These are phyloP conservation scores for Santalum album DNA, from an alignment of 164 flowering plant genomes.

Conservation along the genomic window DNA sequence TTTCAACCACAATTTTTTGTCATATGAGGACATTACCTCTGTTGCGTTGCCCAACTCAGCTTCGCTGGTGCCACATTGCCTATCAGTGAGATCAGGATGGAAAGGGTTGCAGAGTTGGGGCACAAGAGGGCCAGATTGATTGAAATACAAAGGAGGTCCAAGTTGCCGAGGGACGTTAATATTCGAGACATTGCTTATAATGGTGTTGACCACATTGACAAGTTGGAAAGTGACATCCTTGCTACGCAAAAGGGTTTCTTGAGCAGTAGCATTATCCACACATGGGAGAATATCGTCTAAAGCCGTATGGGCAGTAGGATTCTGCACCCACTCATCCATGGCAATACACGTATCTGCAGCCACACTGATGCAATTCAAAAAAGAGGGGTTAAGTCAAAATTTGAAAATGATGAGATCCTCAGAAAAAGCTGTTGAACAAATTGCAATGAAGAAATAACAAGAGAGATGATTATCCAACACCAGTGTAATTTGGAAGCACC, in stretches of 20 bases:
- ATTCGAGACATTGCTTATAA: conserved; percentile 52
- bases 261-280: conserved; percentile 71
- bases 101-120: conserved; percentile 70
- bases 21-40: conserved; percentile 32
- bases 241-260: conserved; percentile 45
- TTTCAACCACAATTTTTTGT: no score
- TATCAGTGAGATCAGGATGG: conserved; percentile 22
- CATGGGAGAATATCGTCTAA: conserved; percentile 84
- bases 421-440: no score
- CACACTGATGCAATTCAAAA: conserved; percentile 36
- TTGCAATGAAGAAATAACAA: neutral
- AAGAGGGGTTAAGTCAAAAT: neutral
- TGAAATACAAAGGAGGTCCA: conserved; percentile 40
- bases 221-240: conserved; percentile 50
- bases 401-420: no score
- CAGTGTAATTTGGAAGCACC: no score
- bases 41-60: conserved; percentile 47
- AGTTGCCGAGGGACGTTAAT: conserved; percentile 31
- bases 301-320: conserved; percentile 79
- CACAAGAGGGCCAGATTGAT: conserved; percentile 67
- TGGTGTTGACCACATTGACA: conserved; percentile 38
- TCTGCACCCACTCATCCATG: conserved; percentile 79
- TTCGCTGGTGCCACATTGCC: conserved; percentile 42
- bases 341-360: conserved; percentile 75
- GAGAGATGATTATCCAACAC: no score